Percentiles rank a stretch among this genome's conserved stretches.
Evolutionary conservation across 371 early-diverging fungal genomes (phyloP).

Genomic region (Blyttiomyces sp.): DNA sequence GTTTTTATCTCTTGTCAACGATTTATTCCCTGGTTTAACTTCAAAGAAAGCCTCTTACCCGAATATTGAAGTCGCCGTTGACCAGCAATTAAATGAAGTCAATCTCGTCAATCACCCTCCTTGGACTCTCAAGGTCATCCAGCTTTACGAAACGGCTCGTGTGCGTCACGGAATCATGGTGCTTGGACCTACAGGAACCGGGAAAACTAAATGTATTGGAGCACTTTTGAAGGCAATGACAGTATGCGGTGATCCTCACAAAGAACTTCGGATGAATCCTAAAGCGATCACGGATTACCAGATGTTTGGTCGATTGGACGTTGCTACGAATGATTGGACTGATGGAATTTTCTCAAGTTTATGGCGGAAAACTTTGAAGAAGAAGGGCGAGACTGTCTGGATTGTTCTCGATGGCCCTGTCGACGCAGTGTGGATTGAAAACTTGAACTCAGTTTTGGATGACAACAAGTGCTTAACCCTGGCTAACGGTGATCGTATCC

Average conservation of each 20-base stretch:
- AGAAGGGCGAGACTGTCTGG: constrained; percentile 58
- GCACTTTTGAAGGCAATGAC: constrained; percentile 56
- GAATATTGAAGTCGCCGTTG: constrained; percentile 53
- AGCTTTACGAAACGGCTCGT: constrained; percentile 57
- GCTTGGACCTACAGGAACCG: constrained; percentile 59
- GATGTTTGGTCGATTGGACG: constrained; percentile 63
- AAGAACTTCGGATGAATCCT: constrained; percentile 64
- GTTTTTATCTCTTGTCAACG: constrained; percentile 57
- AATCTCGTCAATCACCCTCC: constrained; percentile 56
- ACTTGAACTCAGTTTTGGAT: constrained; percentile 65
- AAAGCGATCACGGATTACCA: constrained; percentile 65
- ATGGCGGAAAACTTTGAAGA: constrained; percentile 61
- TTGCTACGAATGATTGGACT: constrained; percentile 67
- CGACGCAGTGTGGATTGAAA: constrained; percentile 70
- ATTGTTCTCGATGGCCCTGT: constrained; percentile 66
- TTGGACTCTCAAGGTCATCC: constrained; percentile 62
- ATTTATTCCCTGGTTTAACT: constrained; percentile 58
- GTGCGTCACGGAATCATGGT: constrained; percentile 67
- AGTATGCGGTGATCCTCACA: constrained; percentile 60
- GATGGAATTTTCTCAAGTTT: constrained; percentile 63
- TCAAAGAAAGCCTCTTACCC: constrained; percentile 58
- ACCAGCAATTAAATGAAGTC: constrained; percentile 54
- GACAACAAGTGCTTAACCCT: constrained; percentile 66
- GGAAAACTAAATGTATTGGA: constrained; percentile 59
- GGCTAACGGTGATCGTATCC: constrained; percentile 66